Conservation (phyloP, 768 basidiomycete species). For the Holtermannia corniformis region DNA sequence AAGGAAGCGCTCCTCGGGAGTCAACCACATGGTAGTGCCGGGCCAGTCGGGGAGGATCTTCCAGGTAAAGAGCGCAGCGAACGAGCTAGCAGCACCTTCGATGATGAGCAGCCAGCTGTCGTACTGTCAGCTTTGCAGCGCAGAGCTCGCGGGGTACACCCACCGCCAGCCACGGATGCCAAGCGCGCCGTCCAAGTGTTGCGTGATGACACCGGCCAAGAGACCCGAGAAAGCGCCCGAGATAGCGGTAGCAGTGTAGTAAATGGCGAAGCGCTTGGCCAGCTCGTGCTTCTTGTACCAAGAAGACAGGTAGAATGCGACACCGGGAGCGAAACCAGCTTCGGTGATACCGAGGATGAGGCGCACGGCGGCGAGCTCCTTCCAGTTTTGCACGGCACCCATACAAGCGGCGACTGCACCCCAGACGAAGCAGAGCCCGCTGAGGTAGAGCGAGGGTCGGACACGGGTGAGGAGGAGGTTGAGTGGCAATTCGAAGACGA, state of each 20-base stretch:
- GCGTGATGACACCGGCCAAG: constrained; percentile 38
- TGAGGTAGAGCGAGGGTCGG: constrained; percentile 36
- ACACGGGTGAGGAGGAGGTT: constrained; percentile 35
- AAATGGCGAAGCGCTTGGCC: constrained; percentile 37
- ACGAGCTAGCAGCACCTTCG: constrained; percentile 29
- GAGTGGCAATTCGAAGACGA: constrained; percentile 32
- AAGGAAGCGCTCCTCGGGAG: constrained; percentile 38
- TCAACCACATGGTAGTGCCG: constrained; percentile 40
- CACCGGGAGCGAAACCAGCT: constrained; percentile 33
- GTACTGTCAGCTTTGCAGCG: constrained; percentile 19
- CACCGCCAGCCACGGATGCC: constrained; percentile 35
- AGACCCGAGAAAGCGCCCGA: constrained; percentile 41
- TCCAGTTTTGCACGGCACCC: constrained; percentile 31
- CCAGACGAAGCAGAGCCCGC: constrained; percentile 34
- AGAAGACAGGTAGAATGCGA: constrained; percentile 28
- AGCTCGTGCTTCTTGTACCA: constrained; percentile 34
- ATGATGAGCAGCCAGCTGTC: constrained; percentile 20
- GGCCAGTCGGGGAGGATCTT: constrained; percentile 40
- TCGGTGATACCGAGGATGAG: constrained; percentile 24
- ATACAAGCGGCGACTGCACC: constrained; percentile 37
- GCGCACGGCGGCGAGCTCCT: constrained; percentile 30
- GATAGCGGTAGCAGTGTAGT: constrained; percentile 38
- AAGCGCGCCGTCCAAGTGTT: constrained; percentile 27
- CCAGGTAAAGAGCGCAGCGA: constrained; percentile 27
- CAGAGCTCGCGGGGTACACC: too few species aligned